phyloP scores from a whole-genome alignment of 352 stramenopile species.

The Pythium dissimile region DNA sequence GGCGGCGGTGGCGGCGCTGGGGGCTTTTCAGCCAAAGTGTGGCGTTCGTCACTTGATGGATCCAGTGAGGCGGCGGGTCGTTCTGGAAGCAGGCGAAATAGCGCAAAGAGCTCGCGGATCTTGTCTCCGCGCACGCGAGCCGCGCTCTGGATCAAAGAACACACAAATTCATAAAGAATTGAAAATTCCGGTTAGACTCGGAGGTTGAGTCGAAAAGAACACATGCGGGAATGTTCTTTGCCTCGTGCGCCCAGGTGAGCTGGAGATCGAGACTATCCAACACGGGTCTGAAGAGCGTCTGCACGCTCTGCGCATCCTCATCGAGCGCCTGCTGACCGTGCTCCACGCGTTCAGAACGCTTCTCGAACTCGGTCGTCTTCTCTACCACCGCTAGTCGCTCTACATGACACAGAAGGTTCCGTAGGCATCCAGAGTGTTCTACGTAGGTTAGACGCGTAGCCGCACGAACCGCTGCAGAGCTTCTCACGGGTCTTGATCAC shows the following conservation, averaged over 20 bases:
- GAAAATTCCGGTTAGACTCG: too few relatives aligned
- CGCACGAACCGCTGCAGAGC: slow-evolving; percentile 67
- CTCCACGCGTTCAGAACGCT: slow-evolving; percentile 36
- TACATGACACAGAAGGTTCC: background rate
- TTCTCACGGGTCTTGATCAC: slow-evolving; percentile 70
- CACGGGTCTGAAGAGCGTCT: slow-evolving; percentile 45
- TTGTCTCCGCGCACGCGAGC: slow-evolving; percentile 59
- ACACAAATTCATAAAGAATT: too few relatives aligned
- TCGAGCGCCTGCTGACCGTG: slow-evolving; percentile 41
- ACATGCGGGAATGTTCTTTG: too few relatives aligned
- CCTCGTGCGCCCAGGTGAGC: slow-evolving; percentile 55
- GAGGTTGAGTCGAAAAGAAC: too few relatives aligned
- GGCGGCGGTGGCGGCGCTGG: background rate
- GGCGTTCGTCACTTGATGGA: slow-evolving; percentile 1
- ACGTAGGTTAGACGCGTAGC: too few relatives aligned
- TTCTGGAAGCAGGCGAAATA: slow-evolving; percentile 39
- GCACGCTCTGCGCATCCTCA: slow-evolving; percentile 24
- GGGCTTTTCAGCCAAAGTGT: slow-evolving; percentile 1
- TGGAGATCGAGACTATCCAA: slow-evolving; percentile 70
- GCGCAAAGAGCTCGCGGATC: slow-evolving; percentile 61
- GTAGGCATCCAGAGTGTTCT: too few relatives aligned
- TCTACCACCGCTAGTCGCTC: slow-evolving; percentile 63
- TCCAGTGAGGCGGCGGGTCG: background rate
- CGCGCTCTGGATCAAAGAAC: slow-evolving; percentile 59
- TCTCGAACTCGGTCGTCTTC: slow-evolving; percentile 44